Base-by-base conservation (phyloP, 257 asterid species). In the Primulina huaijiensis region DNA sequence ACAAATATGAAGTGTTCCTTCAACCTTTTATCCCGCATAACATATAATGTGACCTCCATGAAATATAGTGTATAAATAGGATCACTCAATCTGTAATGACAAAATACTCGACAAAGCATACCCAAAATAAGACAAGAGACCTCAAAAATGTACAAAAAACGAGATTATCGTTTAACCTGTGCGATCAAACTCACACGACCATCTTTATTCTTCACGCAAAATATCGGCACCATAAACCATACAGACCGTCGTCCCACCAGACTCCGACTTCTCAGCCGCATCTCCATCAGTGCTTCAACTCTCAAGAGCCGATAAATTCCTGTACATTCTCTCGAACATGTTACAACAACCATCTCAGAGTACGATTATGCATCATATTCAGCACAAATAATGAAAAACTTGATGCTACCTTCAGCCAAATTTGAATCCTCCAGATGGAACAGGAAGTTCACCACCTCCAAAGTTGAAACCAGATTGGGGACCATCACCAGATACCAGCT, bases 371-470 rank as follows among this genome's bases (percentile, higher is more conserved):
- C 12, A 58, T 72, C 46, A 62, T 27, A 25, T 19, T 16, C 40
- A 37, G 60, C 69, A 73, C 57, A 46, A 52, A 30, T 65, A 58
- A 16, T 43, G 60, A 64, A 33, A 33, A 52, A 3, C 6, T 37
- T 8, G 59, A 5, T 55, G 55, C 65, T 67, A 85, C 84, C 84
- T 84, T 88, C 77, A 89, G 78, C 84, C 62, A 40, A 90, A 90
- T 69, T 86, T 83, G 77, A 90, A 90, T 57, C 96, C 95, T 46
- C 91, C 95, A 0, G 95, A 59, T 74, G 95, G 95, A 72, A 82
- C 86, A 31, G 90, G 69, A 65, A 74, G 70, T 33, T 83, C 85
- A 6, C 84, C 84, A 27, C 80, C 89, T 31, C 89, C 95, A 73
- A 88, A 90, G 81, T 72, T 76, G 80, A 90, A 84, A 64, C 86